Base-by-base conservation (phyloP, 345 rosid genomes). In the Brassica nigra region DNA sequence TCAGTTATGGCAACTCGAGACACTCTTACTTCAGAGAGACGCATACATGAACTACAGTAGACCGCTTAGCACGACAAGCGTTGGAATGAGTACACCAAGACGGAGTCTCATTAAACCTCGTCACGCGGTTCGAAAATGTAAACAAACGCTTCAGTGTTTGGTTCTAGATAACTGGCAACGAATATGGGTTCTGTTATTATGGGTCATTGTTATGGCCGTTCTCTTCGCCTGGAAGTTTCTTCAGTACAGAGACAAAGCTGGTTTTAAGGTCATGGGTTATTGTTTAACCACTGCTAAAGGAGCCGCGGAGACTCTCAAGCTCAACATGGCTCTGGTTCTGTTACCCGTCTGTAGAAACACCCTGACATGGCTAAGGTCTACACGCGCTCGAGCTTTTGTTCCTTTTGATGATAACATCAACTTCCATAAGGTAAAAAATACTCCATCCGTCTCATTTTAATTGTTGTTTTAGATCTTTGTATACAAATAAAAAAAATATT, bases 1-100 rank as follows among this genome's bases (percentile, higher is more conserved):
- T 74, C 90, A 95, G 99, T 69, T 95, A 76, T 95, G 99, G 99
- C 99, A 95, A 82, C 81, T 95, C 36, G 99, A 95, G 78, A 90
- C 98, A 18, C 88, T 95, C 66, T 91, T 95, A 31, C 89, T 95
- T 47, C 97, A 93, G 73, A 87, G 83, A 78, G 99, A 93, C 80
- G 72, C 90, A 1, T 95, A 95, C 86, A 91, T 93, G 96, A 95
- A 93, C 81, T 88, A 88, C 79, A 93, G 98, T 80, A 86, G 97
- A 78, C 93, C 92, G 5, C 86, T 95, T 20, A 95, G 98, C 85
- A 86, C 92, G 49, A 28, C 94, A 42, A 95, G 99, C 65, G 87
- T 68, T 6, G 87, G 84, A 8, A 79, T 91, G 90, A 86, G 88
- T 80, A 72, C 84, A 58, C 97, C 91, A 80, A 90, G 86, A 83